Percentiles rank a stretch among this genome's conserved stretches.
Conservation (phyloP, 495 filamentous ascomycete species). For the Aspergillus wentii region DNA sequence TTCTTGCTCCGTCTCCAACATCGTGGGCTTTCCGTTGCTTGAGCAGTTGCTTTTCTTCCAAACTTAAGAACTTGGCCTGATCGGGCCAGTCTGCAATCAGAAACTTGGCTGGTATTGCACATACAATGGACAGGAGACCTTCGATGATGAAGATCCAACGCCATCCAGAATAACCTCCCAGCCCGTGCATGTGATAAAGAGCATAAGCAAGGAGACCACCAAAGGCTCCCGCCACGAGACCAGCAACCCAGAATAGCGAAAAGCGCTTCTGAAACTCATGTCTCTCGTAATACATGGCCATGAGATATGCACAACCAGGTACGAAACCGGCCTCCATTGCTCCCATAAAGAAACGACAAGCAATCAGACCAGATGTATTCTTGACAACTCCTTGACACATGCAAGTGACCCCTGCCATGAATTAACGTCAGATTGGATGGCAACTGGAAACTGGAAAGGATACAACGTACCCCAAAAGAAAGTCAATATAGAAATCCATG, state of each 20-base stretch:
- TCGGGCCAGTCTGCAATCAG: slow-evolving; percentile 44
- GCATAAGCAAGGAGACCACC: slow-evolving; percentile 54
- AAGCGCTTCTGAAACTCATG: slow-evolving; percentile 48
- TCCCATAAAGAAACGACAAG: slow-evolving; percentile 48
- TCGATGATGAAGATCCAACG: slow-evolving; percentile 55
- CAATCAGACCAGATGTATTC: slow-evolving; percentile 40
- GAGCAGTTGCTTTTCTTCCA: slow-evolving; percentile 36
- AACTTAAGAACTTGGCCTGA: slow-evolving; percentile 34
- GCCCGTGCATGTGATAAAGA: slow-evolving; percentile 44
- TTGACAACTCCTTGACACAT: slow-evolving; percentile 39
- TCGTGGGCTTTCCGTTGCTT: slow-evolving; percentile 33
- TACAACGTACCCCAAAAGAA: slow-evolving; percentile 50
- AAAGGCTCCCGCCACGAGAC: slow-evolving; percentile 52
- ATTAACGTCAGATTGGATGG: too few relatives aligned
- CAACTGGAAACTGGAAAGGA: too few relatives aligned
- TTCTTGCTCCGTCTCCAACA: slow-evolving; percentile 33
- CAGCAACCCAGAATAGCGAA: slow-evolving; percentile 48
- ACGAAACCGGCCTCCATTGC: slow-evolving; percentile 49
- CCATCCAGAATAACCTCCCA: slow-evolving; percentile 40
- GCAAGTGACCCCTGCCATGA: slow-evolving; percentile 32
- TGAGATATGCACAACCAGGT: slow-evolving; percentile 48
- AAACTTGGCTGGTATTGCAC: slow-evolving; percentile 39
- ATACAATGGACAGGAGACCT: slow-evolving; percentile 44
- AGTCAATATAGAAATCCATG: slow-evolving; percentile 45
- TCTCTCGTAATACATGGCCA: slow-evolving; percentile 49